Percentiles rank a stretch among this genome's conserved stretches.
These are phyloP conservation scores for Melocanna baccifera DNA, from an alignment of 176 grass and related monocot genomes.

Conservation along the genomic window DNA sequence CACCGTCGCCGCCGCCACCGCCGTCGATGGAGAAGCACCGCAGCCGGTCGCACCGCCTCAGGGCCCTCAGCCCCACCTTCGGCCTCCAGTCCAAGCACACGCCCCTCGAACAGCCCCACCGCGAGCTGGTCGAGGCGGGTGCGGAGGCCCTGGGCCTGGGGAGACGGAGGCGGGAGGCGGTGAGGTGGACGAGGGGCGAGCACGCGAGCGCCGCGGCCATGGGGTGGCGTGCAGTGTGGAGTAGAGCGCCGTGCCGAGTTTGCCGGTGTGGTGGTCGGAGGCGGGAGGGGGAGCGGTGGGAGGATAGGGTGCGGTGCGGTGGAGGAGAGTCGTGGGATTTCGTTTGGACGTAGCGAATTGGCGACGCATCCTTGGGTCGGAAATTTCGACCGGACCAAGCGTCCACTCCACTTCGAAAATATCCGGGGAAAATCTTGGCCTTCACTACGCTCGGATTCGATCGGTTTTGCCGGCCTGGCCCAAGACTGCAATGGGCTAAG, in stretches of 20 bases:
- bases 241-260: not conserved
- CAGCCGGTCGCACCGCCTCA: slow-evolving; percentile 38
- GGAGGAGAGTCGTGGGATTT: slow-evolving; percentile 20
- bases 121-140: not conserved
- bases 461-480: not conserved
- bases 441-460: not conserved
- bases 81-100: slow-evolving; percentile 27
- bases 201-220: slow-evolving; percentile 47
- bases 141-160: slow-evolving; percentile 23
- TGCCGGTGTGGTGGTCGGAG: not conserved
- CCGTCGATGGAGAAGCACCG: slow-evolving; percentile 59
- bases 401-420: not conserved
- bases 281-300: not conserved
- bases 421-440: not conserved
- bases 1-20: slow-evolving; percentile 27
- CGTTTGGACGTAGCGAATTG: not conserved
- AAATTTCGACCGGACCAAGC: not conserved
- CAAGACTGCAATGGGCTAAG: not conserved
- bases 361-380: not conserved
- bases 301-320: slow-evolving; percentile 30
- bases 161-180: slow-evolving; percentile 34
- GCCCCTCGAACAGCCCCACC: not conserved
- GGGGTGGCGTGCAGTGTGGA: not conserved
- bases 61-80: slow-evolving; percentile 5
- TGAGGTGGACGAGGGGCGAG: slow-evolving; percentile 41